Evolutionary conservation across 805 yeast genomes (phyloP).

Genomic region (Kodamaea restingae): DNA sequence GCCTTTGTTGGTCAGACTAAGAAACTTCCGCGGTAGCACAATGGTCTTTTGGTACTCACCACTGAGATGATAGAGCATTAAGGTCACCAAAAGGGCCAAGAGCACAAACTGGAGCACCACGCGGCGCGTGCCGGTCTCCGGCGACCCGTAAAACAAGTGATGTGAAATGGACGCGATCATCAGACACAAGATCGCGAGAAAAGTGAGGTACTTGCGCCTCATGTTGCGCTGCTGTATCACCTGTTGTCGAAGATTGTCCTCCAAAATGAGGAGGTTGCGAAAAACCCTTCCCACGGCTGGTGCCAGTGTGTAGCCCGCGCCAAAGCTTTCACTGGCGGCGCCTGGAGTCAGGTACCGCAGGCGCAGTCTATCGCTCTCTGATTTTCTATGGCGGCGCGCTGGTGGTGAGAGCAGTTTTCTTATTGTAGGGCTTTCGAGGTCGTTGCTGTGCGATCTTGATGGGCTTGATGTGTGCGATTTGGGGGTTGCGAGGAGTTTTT

Average conservation of each 20-base stretch:
- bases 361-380: slow-evolving; percentile 21
- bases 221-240: slow-evolving; percentile 65
- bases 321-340: slow-evolving; percentile 8
- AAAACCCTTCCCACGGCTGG: slow-evolving; percentile 69
- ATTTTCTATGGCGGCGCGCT: slow-evolving; percentile 11
- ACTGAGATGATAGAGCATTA: slow-evolving; percentile 73
- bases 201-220: slow-evolving; percentile 58
- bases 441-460: not conserved
- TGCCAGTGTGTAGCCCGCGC: slow-evolving; percentile 16
- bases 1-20: slow-evolving; percentile 84
- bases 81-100: slow-evolving; percentile 59
- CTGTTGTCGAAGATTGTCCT: slow-evolving; percentile 81
- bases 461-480: no score
- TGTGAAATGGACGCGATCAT: slow-evolving; percentile 39
- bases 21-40: slow-evolving; percentile 72
- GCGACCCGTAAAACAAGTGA: slow-evolving; percentile 28
- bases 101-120: slow-evolving; percentile 51
- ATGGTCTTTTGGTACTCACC: slow-evolving; percentile 90
- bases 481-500: not conserved
- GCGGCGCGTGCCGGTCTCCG: slow-evolving; percentile 30
- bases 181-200: slow-evolving; percentile 39
- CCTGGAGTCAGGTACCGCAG: slow-evolving; percentile 7
- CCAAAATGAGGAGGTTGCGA: slow-evolving; percentile 76
- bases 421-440: not conserved
- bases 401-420: not conserved